These are phyloP conservation scores for Lanmaoa rubissima DNA, from an alignment of 768 basidiomycete genomes.

Conservation along the genomic window DNA sequence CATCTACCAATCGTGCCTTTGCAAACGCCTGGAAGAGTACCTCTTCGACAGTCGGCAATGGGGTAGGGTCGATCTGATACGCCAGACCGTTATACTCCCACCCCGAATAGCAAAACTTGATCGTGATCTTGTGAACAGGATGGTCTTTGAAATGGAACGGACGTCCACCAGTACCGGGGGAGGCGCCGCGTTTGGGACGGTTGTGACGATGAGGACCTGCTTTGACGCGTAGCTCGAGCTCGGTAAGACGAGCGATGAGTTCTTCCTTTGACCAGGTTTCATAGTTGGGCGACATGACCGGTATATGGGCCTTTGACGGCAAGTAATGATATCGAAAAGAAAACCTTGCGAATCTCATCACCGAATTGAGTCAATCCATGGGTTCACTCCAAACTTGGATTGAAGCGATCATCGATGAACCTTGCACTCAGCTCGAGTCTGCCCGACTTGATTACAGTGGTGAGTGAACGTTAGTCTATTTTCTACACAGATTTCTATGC, in stretches of 20 bases:
- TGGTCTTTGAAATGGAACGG: slow-evolving; percentile 66
- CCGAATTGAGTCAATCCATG: neutral
- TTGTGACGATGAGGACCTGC: slow-evolving; percentile 10
- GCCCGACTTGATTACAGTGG: too few relatives aligned
- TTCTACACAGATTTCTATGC: too few relatives aligned
- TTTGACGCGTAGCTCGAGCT: slow-evolving; percentile 45
- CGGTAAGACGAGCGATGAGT: slow-evolving; percentile 61
- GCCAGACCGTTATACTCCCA: slow-evolving; percentile 92
- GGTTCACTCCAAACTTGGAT: too few relatives aligned
- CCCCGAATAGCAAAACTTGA: slow-evolving; percentile 91
- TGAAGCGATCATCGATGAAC: too few relatives aligned
- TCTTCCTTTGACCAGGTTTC: slow-evolving; percentile 63
- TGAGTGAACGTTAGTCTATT: too few relatives aligned
- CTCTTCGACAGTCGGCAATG: slow-evolving; percentile 88
- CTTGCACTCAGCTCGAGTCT: too few relatives aligned
- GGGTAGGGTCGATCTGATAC: slow-evolving; percentile 65
- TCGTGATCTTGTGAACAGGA: slow-evolving; percentile 84
- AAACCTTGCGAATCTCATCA: slow-evolving; percentile 33
- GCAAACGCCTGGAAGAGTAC: slow-evolving; percentile 80
- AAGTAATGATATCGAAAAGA: slow-evolving; percentile 34
- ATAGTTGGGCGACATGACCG: slow-evolving; percentile 44
- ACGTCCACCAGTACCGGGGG: slow-evolving; percentile 29
- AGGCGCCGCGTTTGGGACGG: slow-evolving; percentile 10
- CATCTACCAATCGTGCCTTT: slow-evolving; percentile 75
- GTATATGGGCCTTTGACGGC: slow-evolving; percentile 27